These are phyloP conservation scores for Calonectria pseudoturangicola DNA, from an alignment of 2,329 filamentous ascomycete genomes.

Conservation along the genomic window DNA sequence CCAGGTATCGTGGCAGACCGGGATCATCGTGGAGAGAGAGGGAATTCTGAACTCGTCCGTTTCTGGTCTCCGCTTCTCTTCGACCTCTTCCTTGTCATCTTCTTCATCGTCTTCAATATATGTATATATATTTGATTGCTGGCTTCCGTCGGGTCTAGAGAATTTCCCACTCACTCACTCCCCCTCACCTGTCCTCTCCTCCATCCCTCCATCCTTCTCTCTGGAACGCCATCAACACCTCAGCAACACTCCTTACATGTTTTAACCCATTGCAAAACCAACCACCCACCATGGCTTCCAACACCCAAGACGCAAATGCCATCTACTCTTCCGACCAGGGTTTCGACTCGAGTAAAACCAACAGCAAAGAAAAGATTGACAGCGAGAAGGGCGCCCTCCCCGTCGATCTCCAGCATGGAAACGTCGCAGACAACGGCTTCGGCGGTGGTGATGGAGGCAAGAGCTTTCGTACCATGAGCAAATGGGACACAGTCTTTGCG, in stretches of 20 bases:
- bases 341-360: slow-evolving; percentile 52
- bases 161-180: slow-evolving; percentile 20
- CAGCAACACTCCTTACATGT: slow-evolving; percentile 17
- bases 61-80: neutral
- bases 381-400: slow-evolving; percentile 34
- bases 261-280: slow-evolving; percentile 20
- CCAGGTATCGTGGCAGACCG: slow-evolving; percentile 40
- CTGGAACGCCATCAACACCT: neutral
- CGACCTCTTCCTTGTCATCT: slow-evolving; percentile 39
- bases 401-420: slow-evolving; percentile 47
- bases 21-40: slow-evolving; percentile 50
- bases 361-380: slow-evolving; percentile 54
- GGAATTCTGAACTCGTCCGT: slow-evolving; percentile 49
- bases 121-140: slow-evolving; percentile 32
- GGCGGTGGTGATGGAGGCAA: slow-evolving; percentile 56
- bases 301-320: slow-evolving; percentile 44
- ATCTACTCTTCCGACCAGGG: slow-evolving; percentile 54
- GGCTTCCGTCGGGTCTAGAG: neutral
- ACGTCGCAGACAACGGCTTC: slow-evolving; percentile 54
- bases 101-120: slow-evolving; percentile 32
- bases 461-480: slow-evolving; percentile 58
- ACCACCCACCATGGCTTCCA: slow-evolving; percentile 45
- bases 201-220: slow-evolving; percentile 29
- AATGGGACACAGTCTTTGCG: slow-evolving; percentile 59
- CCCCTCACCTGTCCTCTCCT: neutral